These are phyloP conservation scores for Podospora comata DNA, from an alignment of 495 filamentous ascomycete genomes.

Conservation along the genomic window DNA sequence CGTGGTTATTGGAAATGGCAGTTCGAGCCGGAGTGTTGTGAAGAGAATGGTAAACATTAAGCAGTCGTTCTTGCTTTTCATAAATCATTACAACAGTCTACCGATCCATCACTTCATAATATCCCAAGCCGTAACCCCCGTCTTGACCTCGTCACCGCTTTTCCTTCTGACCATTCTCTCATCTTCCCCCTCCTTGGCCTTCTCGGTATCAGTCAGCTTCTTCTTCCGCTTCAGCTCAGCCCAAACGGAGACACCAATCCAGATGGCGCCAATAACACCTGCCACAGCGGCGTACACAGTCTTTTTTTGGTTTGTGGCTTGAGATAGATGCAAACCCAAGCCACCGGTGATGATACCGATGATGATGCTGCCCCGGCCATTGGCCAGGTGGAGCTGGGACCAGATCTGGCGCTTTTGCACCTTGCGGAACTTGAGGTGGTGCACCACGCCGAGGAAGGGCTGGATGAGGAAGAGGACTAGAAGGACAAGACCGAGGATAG, in stretches of 20 bases:
- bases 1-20: too few relatives aligned
- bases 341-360: constrained; percentile 69
- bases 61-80: too few relatives aligned
- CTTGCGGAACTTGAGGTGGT: constrained; percentile 55
- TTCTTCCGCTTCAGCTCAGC: constrained; percentile 21
- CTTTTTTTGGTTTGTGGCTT: constrained; percentile 23
- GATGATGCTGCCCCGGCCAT: constrained; percentile 55
- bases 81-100: too few relatives aligned
- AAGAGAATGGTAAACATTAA: too few relatives aligned
- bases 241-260: constrained; percentile 30
- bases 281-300: constrained; percentile 38
- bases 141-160: background rate
- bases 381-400: constrained; percentile 60
- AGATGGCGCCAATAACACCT: constrained; percentile 32
- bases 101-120: background rate
- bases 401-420: constrained; percentile 46
- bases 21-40: too few relatives aligned
- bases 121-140: background rate
- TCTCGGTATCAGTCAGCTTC: background rate
- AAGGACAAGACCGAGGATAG: constrained; percentile 59
- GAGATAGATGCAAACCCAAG: constrained; percentile 54
- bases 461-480: constrained; percentile 55
- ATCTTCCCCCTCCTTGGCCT: constrained; percentile 4
- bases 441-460: constrained; percentile 57
- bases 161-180: background rate